phyloP scores from a whole-genome alignment of 495 filamentous ascomycete genomes.

The Beverwykella pulmonaria region DNA sequence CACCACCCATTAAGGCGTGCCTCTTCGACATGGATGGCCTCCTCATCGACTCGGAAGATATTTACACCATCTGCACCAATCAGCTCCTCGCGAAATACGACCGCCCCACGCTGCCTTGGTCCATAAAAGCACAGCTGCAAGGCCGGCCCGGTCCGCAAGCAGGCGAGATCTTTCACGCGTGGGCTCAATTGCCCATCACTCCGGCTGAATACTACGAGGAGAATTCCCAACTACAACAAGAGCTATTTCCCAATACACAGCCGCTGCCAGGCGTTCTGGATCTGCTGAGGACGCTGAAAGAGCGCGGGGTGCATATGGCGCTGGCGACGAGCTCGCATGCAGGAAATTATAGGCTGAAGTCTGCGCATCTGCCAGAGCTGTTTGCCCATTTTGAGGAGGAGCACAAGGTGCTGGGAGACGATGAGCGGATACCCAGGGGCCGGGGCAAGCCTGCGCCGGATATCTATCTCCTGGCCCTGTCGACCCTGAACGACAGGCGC shows the following conservation, averaged over 20 bases:
- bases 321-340: conserved; percentile 78
- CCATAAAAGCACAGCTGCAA: conserved; percentile 90
- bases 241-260: conserved; percentile 71
- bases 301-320: conserved; percentile 71
- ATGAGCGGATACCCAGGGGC: conserved; percentile 74
- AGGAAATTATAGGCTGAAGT: conserved; percentile 78
- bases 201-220: conserved; percentile 64
- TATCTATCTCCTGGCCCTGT: conserved; percentile 86
- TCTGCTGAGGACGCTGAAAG: conserved; percentile 61
- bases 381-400: conserved; percentile 70
- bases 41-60: conserved; percentile 89
- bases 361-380: conserved; percentile 67
- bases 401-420: conserved; percentile 82
- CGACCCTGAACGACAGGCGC: conserved; percentile 77
- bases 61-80: conserved; percentile 84
- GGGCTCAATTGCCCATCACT: conserved; percentile 84
- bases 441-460: conserved; percentile 92
- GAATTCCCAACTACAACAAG: conserved; percentile 60
- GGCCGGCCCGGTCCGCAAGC: conserved; percentile 81
- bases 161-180: conserved; percentile 67
- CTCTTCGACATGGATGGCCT: conserved; percentile 99
- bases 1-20: conserved; percentile 81
- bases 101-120: conserved; percentile 79
- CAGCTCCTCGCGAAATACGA: conserved; percentile 73
- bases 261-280: conserved; percentile 77